phyloP scores from a whole-genome alignment of 1,284 basidiomycete species.

The Leccinum pachyderme region DNA sequence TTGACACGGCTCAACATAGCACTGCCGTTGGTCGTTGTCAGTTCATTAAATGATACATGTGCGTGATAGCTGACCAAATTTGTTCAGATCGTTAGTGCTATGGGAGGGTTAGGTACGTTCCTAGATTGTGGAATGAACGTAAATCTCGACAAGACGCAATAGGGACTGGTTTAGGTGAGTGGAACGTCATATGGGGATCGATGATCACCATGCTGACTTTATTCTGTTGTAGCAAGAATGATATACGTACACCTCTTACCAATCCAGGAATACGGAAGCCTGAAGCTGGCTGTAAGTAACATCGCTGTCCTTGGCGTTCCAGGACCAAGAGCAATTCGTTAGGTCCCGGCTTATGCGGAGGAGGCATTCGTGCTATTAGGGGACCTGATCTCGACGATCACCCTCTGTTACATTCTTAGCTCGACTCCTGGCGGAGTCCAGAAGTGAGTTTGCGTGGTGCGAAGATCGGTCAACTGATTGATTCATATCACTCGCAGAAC shows the following conservation, averaged over 20 bases:
- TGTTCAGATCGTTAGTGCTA: not conserved
- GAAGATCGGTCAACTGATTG: not conserved
- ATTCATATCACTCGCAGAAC: not conserved
- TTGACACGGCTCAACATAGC: not conserved
- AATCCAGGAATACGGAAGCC: not conserved
- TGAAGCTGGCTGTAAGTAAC: slow-evolving; percentile 1
- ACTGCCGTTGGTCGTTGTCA: slow-evolving; percentile 9
- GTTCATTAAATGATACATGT: not conserved
- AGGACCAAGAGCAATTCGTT: not conserved
- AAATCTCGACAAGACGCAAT: not conserved
- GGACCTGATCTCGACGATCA: slow-evolving; percentile 8
- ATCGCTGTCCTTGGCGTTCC: not conserved
- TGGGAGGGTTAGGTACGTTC: slow-evolving; percentile 4
- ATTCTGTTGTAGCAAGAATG: slow-evolving; percentile 2
- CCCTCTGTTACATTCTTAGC: slow-evolving; percentile 13
- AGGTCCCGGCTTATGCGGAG: slow-evolving; percentile 2
- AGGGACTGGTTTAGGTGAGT: slow-evolving; percentile 10
- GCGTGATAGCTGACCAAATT: not conserved
- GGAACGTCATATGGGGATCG: not conserved
- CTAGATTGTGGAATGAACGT: not conserved
- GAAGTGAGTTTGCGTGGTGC: slow-evolving; percentile 1
- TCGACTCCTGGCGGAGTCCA: slow-evolving; percentile 10
- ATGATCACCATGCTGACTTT: not conserved
- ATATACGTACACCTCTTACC: not conserved
- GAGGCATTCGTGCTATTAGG: slow-evolving; percentile 5